Evolutionary conservation across 345 rosid genomes (phyloP).

Genomic region (Raphanus sativus): DNA sequence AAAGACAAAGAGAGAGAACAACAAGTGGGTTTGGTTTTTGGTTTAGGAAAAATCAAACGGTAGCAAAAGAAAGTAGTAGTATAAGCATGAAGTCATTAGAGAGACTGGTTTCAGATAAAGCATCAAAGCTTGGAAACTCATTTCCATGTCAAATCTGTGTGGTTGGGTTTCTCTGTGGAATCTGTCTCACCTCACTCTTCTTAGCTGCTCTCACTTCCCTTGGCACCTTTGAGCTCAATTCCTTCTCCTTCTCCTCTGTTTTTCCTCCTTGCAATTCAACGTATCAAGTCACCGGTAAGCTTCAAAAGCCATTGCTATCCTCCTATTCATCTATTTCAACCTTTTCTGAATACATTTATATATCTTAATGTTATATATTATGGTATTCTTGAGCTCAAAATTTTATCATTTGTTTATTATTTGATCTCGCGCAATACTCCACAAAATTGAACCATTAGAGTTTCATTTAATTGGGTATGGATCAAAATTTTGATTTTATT

Average conservation of each 20-base stretch:
- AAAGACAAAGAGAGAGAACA: conserved; percentile 12
- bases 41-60: conserved; percentile 39
- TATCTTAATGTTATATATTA: no score
- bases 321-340: no score
- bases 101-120: conserved; percentile 78
- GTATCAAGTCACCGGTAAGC: conserved; percentile 55
- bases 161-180: conserved; percentile 81
- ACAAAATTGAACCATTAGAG: no score
- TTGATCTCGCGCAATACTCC: no score
- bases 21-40: conserved; percentile 10
- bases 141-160: conserved; percentile 92
- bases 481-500: no score
- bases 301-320: not conserved
- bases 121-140: conserved; percentile 79
- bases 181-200: conserved; percentile 81
- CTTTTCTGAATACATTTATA: no score
- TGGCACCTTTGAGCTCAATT: conserved; percentile 53
- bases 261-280: conserved; percentile 61
- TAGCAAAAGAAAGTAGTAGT: conserved; percentile 31
- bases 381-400: no score
- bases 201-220: conserved; percentile 82
- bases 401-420: no score
- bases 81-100: conserved; percentile 64
- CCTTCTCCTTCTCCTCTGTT: conserved; percentile 55
- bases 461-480: no score